phyloP scores from a whole-genome alignment of 2,329 filamentous ascomycete species.

The Fusarium udum region DNA sequence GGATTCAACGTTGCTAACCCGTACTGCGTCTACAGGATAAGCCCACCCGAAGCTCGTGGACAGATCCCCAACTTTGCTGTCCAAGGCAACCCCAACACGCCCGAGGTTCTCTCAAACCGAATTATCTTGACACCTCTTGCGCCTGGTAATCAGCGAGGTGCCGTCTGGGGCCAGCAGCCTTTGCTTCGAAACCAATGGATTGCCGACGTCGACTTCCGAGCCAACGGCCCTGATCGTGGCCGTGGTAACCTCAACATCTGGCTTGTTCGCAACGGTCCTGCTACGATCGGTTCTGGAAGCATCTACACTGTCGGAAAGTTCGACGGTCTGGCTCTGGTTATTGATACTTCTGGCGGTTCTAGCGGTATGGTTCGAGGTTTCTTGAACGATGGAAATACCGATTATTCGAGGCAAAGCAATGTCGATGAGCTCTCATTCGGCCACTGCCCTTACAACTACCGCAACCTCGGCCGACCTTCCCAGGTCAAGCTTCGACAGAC shows the following conservation, averaged over 20 bases:
- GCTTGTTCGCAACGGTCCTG: conserved; percentile 78
- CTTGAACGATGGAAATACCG: conserved; percentile 86
- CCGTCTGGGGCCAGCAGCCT: conserved; percentile 77
- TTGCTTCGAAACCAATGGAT: conserved; percentile 77
- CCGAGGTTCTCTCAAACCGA: conserved; percentile 84
- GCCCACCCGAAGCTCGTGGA: conserved; percentile 62
- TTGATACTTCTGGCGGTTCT: conserved; percentile 82
- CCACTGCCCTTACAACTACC: conserved; percentile 89
- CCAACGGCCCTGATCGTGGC: conserved; percentile 83
- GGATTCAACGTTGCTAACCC: conserved; percentile 14
- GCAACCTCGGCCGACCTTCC: conserved; percentile 87
- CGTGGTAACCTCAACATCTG: conserved; percentile 94
- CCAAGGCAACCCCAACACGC: conserved; percentile 62
- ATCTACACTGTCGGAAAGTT: conserved; percentile 87
- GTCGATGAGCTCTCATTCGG: conserved; percentile 91
- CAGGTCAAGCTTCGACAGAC: conserved; percentile 78
- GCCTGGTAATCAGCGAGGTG: conserved; percentile 85
- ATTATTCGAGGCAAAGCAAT: conserved; percentile 77
- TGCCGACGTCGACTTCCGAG: conserved; percentile 86
- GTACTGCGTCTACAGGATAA: conserved; percentile 63
- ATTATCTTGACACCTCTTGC: conserved; percentile 89
- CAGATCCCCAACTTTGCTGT: conserved; percentile 65
- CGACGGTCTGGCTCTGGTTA: conserved; percentile 86
- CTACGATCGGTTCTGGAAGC: conserved; percentile 74
- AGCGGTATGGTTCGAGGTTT: conserved; percentile 89